Base-by-base conservation (phyloP, 192 early-diverging fungal genomes). In the Backusella circina region DNA sequence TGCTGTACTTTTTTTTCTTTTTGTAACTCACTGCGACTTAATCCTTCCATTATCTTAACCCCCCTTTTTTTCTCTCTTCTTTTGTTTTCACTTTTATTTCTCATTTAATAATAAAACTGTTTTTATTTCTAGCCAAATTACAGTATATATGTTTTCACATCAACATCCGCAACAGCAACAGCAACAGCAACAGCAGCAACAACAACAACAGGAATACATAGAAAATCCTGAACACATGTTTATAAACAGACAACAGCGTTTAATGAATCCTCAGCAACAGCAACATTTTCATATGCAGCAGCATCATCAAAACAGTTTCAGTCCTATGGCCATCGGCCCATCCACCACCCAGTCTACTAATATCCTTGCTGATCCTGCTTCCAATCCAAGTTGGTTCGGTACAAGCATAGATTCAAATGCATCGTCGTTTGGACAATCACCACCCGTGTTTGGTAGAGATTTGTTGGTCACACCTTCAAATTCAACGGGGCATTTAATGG, bases 371-470 rank as follows among this genome's bases (percentile, higher is more conserved):
- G 70, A 71, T 9, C 30, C 70, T 38, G 39, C 71, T 38, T 39
- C 76, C 2, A 65, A 77, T 35, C 54, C 54, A 28, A 47, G 47
- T 31, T 77, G 76, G 76, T 73, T 78, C 32, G 65, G 76, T 31
- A 78, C 71, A 23, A 78, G 76, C 57, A 37, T 78, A 4, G 76
- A 78, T 26, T 78, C 76, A 8, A 78, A 71, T 31, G 71, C 70
- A 6, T 78, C 76, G 1, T 78, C 76, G 7, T 78, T 78, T 67
- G 72, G 76, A 8, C 76, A 78, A 18, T 73, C 71, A 23, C 69
- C 69, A 16, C 69, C 69, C 15, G 67, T 73, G n/a, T 78, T 64
- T 68, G 75, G 75, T 16, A 67, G 71, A 51, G 76, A 78, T 38
- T 23, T 78, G 1, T 72, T 78, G 23, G 66, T 78, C 6, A 72